These are phyloP conservation scores for Lycium barbarum DNA, from an alignment of 257 asterid genomes.

Conservation along the genomic window DNA sequence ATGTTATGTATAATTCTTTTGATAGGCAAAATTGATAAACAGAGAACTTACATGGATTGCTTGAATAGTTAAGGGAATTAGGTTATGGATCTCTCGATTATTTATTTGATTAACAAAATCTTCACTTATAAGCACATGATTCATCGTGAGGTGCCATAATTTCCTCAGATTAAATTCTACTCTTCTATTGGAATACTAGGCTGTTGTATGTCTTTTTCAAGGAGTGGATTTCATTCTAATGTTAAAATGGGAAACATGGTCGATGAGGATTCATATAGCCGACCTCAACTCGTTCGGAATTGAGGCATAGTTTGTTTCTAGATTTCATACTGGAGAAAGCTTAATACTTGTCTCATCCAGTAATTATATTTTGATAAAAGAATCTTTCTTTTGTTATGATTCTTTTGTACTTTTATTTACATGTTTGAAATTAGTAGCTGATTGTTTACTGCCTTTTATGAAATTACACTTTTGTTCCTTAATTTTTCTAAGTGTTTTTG, in stretches of 20 bases:
- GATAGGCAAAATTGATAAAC: background rate
- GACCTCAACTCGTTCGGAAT: background rate
- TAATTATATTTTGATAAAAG: background rate
- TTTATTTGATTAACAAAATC: background rate
- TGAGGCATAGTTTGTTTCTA: background rate
- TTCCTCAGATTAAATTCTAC: too few species aligned
- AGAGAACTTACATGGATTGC: background rate
- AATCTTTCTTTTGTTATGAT: background rate
- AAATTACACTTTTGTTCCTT: too few species aligned
- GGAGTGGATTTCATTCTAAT: background rate
- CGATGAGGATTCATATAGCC: background rate
- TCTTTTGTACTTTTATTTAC: too few species aligned
- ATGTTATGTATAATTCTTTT: background rate
- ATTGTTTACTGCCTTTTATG: too few species aligned
- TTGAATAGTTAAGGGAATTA: background rate
- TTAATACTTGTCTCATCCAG: background rate
- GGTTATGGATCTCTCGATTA: background rate
- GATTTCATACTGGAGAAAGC: background rate
- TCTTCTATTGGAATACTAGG: background rate
- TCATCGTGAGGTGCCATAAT: background rate
- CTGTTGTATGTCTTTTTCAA: background rate
- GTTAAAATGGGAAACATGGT: background rate
- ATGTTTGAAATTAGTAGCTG: too few species aligned
- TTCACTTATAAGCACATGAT: constrained; percentile 9
- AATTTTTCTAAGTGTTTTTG: too few species aligned